These are phyloP conservation scores for Vickermania spadyakhi DNA, from an alignment of 208 protist species.

Conservation along the genomic window DNA sequence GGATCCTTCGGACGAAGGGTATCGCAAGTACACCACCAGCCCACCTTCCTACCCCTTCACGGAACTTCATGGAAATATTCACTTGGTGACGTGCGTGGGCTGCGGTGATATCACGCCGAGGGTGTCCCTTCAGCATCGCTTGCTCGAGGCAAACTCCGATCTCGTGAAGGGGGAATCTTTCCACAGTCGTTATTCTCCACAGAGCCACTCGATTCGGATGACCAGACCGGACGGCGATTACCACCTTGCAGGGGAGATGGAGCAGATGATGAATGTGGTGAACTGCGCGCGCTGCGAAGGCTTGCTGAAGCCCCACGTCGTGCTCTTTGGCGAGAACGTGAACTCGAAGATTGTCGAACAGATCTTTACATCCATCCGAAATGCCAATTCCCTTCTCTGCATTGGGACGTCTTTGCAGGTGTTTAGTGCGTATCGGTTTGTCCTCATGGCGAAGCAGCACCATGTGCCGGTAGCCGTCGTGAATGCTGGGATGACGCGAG, in stretches of 20 bases:
- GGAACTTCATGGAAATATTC: constrained; percentile 74
- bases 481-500: constrained; percentile 54
- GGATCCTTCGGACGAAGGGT: constrained; percentile 13
- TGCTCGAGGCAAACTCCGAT: constrained; percentile 27
- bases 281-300: constrained; percentile 45
- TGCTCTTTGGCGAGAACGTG: constrained; percentile 80
- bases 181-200: no score
- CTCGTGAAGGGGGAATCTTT: constrained; percentile 14
- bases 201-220: constrained; percentile 7
- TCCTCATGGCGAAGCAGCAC: constrained; percentile 33
- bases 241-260: constrained; percentile 20
- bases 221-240: constrained; percentile 64
- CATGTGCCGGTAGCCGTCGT: constrained; percentile 55
- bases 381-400: constrained; percentile 39
- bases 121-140: constrained; percentile 25
- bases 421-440: constrained; percentile 65
- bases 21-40: constrained; percentile 39
- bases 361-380: constrained; percentile 17
- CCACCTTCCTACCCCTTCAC: constrained; percentile 17
- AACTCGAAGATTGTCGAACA: constrained; percentile 14
- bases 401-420: constrained; percentile 76
- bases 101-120: constrained; percentile 43
- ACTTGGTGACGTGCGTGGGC: constrained; percentile 43
- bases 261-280: constrained; percentile 43
- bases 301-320: constrained; percentile 69